Conservation (phyloP, 495 filamentous ascomycete species). For the Xylaria venustula region DNA sequence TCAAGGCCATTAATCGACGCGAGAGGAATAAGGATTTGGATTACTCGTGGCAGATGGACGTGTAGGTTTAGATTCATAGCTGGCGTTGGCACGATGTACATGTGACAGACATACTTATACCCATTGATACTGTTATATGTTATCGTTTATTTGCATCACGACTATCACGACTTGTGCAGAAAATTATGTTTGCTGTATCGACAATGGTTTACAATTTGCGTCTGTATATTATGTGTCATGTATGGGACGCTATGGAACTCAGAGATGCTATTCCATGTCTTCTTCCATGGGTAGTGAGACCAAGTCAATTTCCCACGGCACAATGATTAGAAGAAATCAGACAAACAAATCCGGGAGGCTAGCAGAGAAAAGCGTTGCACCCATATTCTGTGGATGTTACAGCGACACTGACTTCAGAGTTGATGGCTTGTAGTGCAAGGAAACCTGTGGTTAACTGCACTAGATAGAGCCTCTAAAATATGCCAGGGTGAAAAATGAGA, state of each 20-base stretch:
- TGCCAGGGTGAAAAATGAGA: too few species aligned
- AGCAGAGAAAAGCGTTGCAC: background rate
- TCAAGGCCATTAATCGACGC: conserved; percentile 76
- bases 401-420: background rate
- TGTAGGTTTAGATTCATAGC: conserved; percentile 40
- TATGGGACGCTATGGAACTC: background rate
- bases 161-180: too few species aligned
- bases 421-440: background rate
- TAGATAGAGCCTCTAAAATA: too few species aligned
- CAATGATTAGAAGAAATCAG: background rate
- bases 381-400: background rate
- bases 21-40: conserved; percentile 73
- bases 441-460: too few species aligned
- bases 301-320: background rate
- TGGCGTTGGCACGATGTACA: background rate
- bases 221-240: background rate
- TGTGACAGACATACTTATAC: background rate
- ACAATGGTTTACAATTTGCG: background rate
- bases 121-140: conserved; percentile 2
- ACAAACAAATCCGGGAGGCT: too few species aligned
- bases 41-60: conserved; percentile 96
- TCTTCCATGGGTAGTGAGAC: background rate
- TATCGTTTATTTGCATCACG: too few species aligned
- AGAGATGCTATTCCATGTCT: background rate
- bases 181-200: too few species aligned